Percentiles rank a stretch among this genome's conserved stretches.
phyloP scores from a whole-genome alignment of 208 protist genomes.

The Tritrichomonas foetus region DNA sequence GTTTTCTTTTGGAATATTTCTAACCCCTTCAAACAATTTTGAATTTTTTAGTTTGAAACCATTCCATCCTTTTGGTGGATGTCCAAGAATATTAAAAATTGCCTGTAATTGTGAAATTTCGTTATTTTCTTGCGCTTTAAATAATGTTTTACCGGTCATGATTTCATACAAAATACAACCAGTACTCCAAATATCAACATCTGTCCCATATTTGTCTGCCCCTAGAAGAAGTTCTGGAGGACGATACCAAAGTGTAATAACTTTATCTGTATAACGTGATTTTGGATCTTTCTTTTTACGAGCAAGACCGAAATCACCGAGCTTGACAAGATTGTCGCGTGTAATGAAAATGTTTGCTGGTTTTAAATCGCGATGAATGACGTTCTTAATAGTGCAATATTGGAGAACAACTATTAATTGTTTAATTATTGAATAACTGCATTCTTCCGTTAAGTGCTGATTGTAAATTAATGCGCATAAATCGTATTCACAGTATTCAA shows the following conservation, averaged over 20 bases:
- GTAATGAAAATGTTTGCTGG: constrained; percentile 38
- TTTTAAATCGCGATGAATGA: constrained; percentile 15
- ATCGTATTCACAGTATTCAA: constrained; percentile 33
- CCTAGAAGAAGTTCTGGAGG: background rate
- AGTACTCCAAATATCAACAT: constrained; percentile 30
- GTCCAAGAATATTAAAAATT: background rate
- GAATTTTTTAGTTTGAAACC: background rate
- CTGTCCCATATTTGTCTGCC: background rate
- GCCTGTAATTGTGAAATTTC: background rate
- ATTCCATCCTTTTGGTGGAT: no score
- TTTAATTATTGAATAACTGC: background rate
- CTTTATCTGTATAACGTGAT: background rate
- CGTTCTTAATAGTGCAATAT: background rate
- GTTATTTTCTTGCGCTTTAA: background rate
- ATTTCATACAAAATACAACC: constrained; percentile 32
- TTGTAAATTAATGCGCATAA: background rate
- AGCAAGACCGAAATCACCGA: constrained; percentile 20
- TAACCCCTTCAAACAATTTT: background rate
- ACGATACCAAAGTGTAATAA: constrained; percentile 28
- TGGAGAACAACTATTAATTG: background rate
- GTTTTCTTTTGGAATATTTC: no score
- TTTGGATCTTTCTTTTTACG: background rate
- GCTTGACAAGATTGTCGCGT: background rate
- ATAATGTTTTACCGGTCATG: background rate
- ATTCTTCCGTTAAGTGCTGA: background rate